Evolutionary conservation across 495 filamentous ascomycete species (phyloP), one percentile per base, ranked within the genome.

Genomic region (Trichoderma parareesei): DNA sequence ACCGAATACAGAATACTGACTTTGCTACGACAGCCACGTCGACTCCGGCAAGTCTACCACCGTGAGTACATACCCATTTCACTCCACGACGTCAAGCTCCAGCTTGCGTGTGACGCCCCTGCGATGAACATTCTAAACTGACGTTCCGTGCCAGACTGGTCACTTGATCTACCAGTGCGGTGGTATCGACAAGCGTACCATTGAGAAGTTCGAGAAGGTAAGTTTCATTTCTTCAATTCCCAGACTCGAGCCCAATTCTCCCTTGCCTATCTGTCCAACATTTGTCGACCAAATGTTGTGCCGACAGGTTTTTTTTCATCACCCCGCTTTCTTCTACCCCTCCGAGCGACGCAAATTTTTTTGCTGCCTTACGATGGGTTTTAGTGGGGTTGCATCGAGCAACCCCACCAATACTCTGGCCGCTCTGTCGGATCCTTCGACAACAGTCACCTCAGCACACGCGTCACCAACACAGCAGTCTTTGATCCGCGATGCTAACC

Each of bases 91-190:
- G 0, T 88, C 86, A 84, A 82, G 46, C 46, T 81, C 82, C 71
- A 67, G 67, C 33, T 57, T 61, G 44, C 38, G 48, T 41, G 64
- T 0, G 41, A 44, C 10, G 16, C 2, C 46, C 62, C 40, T 60
- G n/a, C 42, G 10, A 20, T 64, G 49, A 61, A 60, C 27, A 27
- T 27, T 2, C 27, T 0, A 27, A 27, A 27, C 67, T 69, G 59
- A 70, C 61, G 48, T 33, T 49, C 18, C 65, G 44, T 40, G 46
- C 64, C 68, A 75, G 69, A 78, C 81, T 70, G 88, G 89, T 79
- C 94, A 98, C 82, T 85, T 98, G 84, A 98, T 98, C 89, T 98
- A 98, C 91, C 96, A 98, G 85, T 98, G 94, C 84, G 94, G 94
- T 88, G 94, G 94, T 89, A 98, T 98, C 76, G 94, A 98, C 89